These are phyloP conservation scores for Mediolabrus comicus DNA, from an alignment of 108 stramenopile species.

Conservation along the genomic window DNA sequence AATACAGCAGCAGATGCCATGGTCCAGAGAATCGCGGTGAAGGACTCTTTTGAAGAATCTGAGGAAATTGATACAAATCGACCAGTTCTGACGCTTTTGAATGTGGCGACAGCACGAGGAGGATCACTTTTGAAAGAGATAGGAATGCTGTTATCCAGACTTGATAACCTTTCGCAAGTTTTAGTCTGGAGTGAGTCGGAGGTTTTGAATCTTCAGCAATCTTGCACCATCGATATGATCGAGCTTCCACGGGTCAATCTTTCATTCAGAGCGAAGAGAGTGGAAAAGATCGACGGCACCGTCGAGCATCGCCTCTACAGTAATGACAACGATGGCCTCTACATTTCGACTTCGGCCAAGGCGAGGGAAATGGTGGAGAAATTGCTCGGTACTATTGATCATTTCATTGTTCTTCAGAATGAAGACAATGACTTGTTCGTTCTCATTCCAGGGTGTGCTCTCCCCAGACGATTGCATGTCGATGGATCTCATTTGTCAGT, in stretches of 20 bases:
- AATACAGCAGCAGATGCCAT: slow-evolving; percentile 83
- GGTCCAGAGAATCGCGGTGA: slow-evolving; percentile 72
- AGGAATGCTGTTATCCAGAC: slow-evolving; percentile 85
- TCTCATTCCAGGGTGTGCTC: slow-evolving; percentile 91
- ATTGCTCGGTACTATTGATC: slow-evolving; percentile 83
- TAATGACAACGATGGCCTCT: slow-evolving; percentile 94
- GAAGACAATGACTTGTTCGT: slow-evolving; percentile 94
- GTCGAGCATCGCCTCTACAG: slow-evolving; percentile 84
- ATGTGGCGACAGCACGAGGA: slow-evolving; percentile 82
- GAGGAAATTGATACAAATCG: slow-evolving; percentile 56
- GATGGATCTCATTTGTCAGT: slow-evolving; percentile 84
- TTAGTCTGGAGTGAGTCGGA: slow-evolving; percentile 90
- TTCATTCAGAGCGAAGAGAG: slow-evolving; percentile 83
- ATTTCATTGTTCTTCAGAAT: slow-evolving; percentile 93
- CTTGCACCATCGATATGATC: slow-evolving; percentile 85
- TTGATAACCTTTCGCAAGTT: slow-evolving; percentile 95
- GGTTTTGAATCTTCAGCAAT: slow-evolving; percentile 65
- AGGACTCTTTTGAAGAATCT: slow-evolving; percentile 52
- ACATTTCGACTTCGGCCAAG: slow-evolving; percentile 85
- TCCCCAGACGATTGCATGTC: slow-evolving; percentile 83
- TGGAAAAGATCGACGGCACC: slow-evolving; percentile 67
- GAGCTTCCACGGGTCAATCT: slow-evolving; percentile 96
- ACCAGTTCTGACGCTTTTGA: slow-evolving; percentile 81
- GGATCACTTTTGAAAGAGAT: slow-evolving; percentile 87
- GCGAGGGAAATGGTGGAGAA: slow-evolving; percentile 79